A percentile compares a stretch with the other conserved stretches of the same genome.
phyloP scores from a whole-genome alignment of 495 filamentous ascomycete genomes.

The Aspergillus heteromorphus region DNA sequence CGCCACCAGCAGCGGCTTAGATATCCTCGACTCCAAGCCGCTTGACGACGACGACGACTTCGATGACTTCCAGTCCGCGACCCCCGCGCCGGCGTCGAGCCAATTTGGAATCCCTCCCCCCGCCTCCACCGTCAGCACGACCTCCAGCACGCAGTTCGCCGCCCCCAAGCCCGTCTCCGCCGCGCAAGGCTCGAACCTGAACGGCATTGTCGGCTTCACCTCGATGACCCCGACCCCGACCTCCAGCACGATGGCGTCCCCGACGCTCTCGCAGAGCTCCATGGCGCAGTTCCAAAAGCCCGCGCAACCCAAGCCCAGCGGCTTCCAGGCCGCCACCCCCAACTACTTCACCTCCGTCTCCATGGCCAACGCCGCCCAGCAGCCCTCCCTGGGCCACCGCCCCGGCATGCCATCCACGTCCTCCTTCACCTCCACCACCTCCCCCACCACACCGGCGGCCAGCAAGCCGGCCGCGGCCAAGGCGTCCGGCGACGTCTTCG shows the following conservation, averaged over 20 bases:
- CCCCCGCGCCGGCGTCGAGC: slow-evolving; percentile 48
- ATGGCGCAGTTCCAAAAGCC: slow-evolving; percentile 36
- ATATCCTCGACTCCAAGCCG: slow-evolving; percentile 45
- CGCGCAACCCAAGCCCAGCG: slow-evolving; percentile 44
- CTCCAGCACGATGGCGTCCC: slow-evolving; percentile 42
- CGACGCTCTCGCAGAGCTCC: slow-evolving; percentile 44
- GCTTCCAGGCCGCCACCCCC: slow-evolving; percentile 71
- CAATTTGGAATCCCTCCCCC: slow-evolving; percentile 45
- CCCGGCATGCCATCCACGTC: slow-evolving; percentile 31
- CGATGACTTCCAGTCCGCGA: slow-evolving; percentile 95
- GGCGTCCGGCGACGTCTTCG: slow-evolving; percentile 72
- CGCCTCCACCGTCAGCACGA: slow-evolving; percentile 60
- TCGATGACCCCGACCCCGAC: slow-evolving; percentile 70
- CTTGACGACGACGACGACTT: slow-evolving; percentile 94
- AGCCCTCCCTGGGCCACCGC: slow-evolving; percentile 27
- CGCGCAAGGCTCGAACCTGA: slow-evolving; percentile 72
- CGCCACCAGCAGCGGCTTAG: slow-evolving; percentile 45
- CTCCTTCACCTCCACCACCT: slow-evolving; percentile 28
- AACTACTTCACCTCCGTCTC: slow-evolving; percentile 93
- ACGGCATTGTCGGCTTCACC: slow-evolving; percentile 70
- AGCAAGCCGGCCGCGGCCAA: slow-evolving; percentile 50
- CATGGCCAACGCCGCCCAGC: slow-evolving; percentile 16
- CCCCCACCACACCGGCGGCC: slow-evolving; percentile 31
- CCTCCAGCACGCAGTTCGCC: slow-evolving; percentile 62
- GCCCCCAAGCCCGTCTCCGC: slow-evolving; percentile 79